Base-by-base conservation (phyloP, 78 protist genomes). In the Capsaspora owczarzaki region DNA sequence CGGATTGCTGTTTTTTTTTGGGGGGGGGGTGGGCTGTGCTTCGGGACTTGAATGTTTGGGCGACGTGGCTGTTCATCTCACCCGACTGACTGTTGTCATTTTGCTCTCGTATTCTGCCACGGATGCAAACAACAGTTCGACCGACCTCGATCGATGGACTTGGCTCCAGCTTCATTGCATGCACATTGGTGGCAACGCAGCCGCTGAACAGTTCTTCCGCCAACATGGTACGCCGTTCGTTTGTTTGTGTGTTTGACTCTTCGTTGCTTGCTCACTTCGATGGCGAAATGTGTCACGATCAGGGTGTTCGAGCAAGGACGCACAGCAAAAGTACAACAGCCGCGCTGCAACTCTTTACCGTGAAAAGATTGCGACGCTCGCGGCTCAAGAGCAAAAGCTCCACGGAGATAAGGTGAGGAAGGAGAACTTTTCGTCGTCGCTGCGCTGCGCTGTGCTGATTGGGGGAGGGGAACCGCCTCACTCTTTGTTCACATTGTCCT, bases 151-250 rank as follows among this genome's bases (percentile, higher is more conserved):
- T 14, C 23, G 20, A 41, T 63, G 72, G 72, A 35, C 72, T 2
- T 22, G 5, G 8, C 43, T 8, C 19, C 41, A 63, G 25, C 23
- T 63, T 35, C 41, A 41, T 2, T 35, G 20, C 8, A 63, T 63
- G 72, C 35, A 63, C 42, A 2, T 63, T 23, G 72, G 72, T 63
- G 72, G 72, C 35, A 63, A 63, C 41, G 72, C 72, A 6, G 41
- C 35, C 10, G 72, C 72, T 2, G 43, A 8, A 2, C 33, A 63
- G 8, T 63, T 63, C 41, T 63, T 63, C 72, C 35, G 41, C n/a
- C 6, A 22, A 41, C 72, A 63, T 41, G 72, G 72, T 63, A 25
- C n/a, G 72, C 31, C 35, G 6, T 27, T 60, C 10, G 66, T 12
- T 16, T 56, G 66, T 56, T 16, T 56, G 66, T 56, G 66, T 56